A percentile compares a stretch with the other conserved stretches of the same genome.
phyloP scores from a whole-genome alignment of 2,329 filamentous ascomycete genomes.

The Xylariaceae sp. region DNA sequence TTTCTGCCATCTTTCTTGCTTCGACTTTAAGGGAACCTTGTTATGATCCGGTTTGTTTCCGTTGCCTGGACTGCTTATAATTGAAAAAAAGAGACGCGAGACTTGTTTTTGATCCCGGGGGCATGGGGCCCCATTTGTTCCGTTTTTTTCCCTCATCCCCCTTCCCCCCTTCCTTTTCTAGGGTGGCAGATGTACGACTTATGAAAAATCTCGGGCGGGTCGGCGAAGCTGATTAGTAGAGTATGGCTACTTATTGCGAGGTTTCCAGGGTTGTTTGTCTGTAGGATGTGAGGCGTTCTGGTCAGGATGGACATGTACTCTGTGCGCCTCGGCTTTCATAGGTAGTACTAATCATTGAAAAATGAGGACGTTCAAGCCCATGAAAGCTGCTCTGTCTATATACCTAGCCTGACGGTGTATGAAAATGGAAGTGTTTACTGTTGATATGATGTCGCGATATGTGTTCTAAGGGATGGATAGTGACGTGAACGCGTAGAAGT shows the following conservation, averaged over 20 bases:
- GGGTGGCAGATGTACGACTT: constrained; percentile 27
- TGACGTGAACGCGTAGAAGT: no score
- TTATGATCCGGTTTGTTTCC: constrained; percentile 5
- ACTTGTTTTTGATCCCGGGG: background rate
- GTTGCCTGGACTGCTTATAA: background rate
- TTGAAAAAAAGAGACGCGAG: background rate
- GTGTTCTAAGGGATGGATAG: no score
- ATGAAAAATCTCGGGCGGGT: constrained; percentile 20
- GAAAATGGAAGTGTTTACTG: no score
- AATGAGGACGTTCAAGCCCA: background rate
- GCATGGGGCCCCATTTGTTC: constrained; percentile 1
- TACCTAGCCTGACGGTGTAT: no score
- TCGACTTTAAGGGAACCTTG: background rate
- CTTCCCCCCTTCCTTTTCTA: constrained; percentile 8
- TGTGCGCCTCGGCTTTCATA: constrained; percentile 9
- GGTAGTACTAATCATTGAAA: constrained; percentile 10
- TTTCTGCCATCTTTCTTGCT: no score
- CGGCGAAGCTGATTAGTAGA: constrained; percentile 10
- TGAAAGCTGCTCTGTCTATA: no score
- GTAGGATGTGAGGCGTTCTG: constrained; percentile 16
- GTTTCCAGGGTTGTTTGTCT: constrained; percentile 11
- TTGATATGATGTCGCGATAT: no score
- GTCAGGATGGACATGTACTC: constrained; percentile 16
- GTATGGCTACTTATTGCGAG: constrained; percentile 8
- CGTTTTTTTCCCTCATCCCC: constrained; percentile 8